A percentile compares a stretch with the other conserved stretches of the same genome.
phyloP scores from a whole-genome alignment of 805 yeast genomes.

The Saturnispora gosingensis region DNA sequence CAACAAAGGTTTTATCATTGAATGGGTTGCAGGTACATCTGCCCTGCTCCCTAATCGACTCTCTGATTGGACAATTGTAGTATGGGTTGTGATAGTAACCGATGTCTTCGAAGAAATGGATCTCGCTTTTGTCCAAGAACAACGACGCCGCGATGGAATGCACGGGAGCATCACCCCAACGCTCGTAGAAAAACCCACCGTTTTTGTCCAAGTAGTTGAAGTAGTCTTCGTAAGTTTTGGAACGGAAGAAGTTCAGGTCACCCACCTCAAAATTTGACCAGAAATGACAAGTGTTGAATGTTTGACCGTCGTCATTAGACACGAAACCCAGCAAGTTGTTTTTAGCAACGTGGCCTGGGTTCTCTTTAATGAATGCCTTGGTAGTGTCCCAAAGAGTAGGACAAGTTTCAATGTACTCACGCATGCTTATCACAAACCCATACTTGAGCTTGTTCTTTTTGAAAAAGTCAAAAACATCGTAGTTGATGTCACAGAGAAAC shows the following conservation, averaged over 20 bases:
- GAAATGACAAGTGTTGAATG: constrained; percentile 76
- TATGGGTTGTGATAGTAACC: constrained; percentile 80
- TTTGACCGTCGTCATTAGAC: constrained; percentile 54
- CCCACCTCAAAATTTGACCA: constrained; percentile 89
- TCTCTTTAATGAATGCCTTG: constrained; percentile 42
- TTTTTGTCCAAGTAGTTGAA: constrained; percentile 65
- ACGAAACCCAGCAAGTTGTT: constrained; percentile 60
- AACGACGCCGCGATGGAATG: constrained; percentile 80
- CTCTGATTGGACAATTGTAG: constrained; percentile 67
- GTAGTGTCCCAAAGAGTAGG: constrained; percentile 73
- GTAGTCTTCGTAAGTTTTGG: constrained; percentile 56
- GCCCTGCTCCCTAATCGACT: constrained; percentile 41
- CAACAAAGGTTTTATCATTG: constrained; percentile 70
- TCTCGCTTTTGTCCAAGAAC: constrained; percentile 55
- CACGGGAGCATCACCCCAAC: constrained; percentile 93
- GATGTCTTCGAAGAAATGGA: constrained; percentile 74
- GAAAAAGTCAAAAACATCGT: constrained; percentile 75
- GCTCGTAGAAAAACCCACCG: constrained; percentile 83
- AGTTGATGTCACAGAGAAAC: constrained; percentile 71
- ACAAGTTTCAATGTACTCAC: constrained; percentile 62
- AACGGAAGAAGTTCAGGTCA: constrained; percentile 60
- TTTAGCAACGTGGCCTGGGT: constrained; percentile 52
- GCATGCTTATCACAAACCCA: constrained; percentile 68
- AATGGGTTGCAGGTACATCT: constrained; percentile 65
- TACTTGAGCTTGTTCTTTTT: constrained; percentile 61